A percentile compares a stretch with the other conserved stretches of the same genome.
Conservation (phyloP, 2,329 filamentous ascomycete genomes). For the Drechslerella stenobrocha region DNA sequence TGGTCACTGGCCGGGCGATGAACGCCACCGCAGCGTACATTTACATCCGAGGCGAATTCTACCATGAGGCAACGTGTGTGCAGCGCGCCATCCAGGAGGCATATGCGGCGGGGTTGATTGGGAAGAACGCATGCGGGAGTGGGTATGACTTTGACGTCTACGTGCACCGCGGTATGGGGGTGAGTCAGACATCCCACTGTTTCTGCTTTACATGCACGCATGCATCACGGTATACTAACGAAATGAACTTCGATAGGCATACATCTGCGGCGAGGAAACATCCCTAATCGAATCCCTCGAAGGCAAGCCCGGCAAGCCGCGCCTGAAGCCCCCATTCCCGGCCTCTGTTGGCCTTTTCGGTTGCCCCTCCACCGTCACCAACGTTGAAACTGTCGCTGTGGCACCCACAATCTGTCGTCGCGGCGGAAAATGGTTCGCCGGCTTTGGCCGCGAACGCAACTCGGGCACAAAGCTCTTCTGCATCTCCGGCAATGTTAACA, state of each 20-base stretch:
- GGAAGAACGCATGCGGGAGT: conserved; percentile 95
- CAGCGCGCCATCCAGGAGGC: conserved; percentile 97
- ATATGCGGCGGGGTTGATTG: conserved; percentile 89
- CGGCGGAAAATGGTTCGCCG: conserved; percentile 88
- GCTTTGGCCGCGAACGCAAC: conserved; percentile 94
- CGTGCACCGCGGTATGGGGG: conserved; percentile 93
- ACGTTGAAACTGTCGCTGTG: conserved; percentile 95
- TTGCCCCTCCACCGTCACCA: conserved; percentile 95
- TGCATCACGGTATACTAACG: neutral
- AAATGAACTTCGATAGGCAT: conserved; percentile 60
- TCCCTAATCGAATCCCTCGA: conserved; percentile 97
- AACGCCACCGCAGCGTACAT: conserved; percentile 98
- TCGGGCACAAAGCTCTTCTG: conserved; percentile 97
- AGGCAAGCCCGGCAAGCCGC: conserved; percentile 97
- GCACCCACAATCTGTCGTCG: conserved; percentile 93
- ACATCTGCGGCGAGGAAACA: conserved; percentile 97
- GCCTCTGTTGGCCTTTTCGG: conserved; percentile 96
- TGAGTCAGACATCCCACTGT: conserved; percentile 3
- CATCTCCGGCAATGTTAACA: conserved; percentile 98
- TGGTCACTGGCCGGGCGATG: conserved; percentile 96
- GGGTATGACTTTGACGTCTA: conserved; percentile 98
- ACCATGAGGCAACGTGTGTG: conserved; percentile 89
- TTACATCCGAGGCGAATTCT: conserved; percentile 98
- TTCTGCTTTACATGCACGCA: neutral
- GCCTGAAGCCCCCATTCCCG: conserved; percentile 97